Percentiles rank a stretch among this genome's conserved stretches.
phyloP scores from a whole-genome alignment of 805 yeast genomes.

The Yarrowia yakushimensis region DNA sequence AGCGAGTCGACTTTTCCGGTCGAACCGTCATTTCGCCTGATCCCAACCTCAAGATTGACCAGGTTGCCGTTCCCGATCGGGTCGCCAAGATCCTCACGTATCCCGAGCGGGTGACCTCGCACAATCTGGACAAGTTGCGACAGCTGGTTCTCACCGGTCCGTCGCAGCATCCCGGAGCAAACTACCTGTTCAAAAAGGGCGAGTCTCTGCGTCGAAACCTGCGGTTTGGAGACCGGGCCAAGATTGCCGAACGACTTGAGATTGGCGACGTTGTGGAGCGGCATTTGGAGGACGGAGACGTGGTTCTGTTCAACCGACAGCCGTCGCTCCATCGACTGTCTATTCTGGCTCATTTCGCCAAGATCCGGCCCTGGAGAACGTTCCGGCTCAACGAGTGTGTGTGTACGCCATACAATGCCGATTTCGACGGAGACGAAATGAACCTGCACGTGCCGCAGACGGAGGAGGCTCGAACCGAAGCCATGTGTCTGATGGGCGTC shows the following conservation, averaged over 20 bases:
- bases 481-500: slow-evolving; percentile 97
- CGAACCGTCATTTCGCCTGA: slow-evolving; percentile 98
- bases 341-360: slow-evolving; percentile 92
- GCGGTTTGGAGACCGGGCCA: slow-evolving; percentile 79
- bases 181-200: slow-evolving; percentile 75
- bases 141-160: slow-evolving; percentile 79
- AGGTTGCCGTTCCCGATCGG: slow-evolving; percentile 96
- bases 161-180: slow-evolving; percentile 91
- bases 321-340: slow-evolving; percentile 95
- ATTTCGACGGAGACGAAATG: slow-evolving; percentile 99
- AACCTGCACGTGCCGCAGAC: slow-evolving; percentile 98
- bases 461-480: slow-evolving; percentile 98
- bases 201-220: slow-evolving; percentile 85
- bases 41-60: slow-evolving; percentile 91
- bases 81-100: slow-evolving; percentile 94
- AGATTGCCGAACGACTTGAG: slow-evolving; percentile 69
- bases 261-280: slow-evolving; percentile 95
- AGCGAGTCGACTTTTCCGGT: slow-evolving; percentile 97
- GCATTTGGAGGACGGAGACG: slow-evolving; percentile 95
- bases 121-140: slow-evolving; percentile 76
- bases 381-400: slow-evolving; percentile 97
- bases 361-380: slow-evolving; percentile 96
- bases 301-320: slow-evolving; percentile 93
- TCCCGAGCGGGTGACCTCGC: slow-evolving; percentile 90
- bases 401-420: slow-evolving; percentile 98